Evolutionary conservation across 805 yeast species (phyloP).

Genomic region (Blastobotrys attinorum): DNA sequence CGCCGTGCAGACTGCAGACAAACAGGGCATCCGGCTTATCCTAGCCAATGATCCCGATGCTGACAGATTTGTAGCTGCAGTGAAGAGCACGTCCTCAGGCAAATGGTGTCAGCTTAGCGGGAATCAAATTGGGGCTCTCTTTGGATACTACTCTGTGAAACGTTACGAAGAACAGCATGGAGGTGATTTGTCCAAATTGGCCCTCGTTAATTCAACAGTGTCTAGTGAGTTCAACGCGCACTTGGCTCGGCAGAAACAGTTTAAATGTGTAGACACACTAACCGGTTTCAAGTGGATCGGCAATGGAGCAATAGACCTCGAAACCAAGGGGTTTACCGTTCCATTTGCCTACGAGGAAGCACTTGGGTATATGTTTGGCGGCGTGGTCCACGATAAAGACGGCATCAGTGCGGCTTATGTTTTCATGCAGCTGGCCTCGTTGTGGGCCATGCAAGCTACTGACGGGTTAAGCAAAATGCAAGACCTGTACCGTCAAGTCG

Average conservation of each 20-base stretch:
- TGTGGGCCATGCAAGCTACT: conserved; percentile 37
- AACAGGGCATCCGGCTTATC: conserved; percentile 43
- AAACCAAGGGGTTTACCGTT: conserved; percentile 52
- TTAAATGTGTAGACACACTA: conserved; percentile 68
- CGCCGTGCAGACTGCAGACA: conserved; percentile 58
- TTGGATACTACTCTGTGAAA: conserved; percentile 58
- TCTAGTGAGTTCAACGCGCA: conserved; percentile 73
- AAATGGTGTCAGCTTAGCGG: conserved; percentile 81
- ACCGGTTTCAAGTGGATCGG: conserved; percentile 99
- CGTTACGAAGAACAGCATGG: conserved; percentile 19
- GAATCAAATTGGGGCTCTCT: conserved; percentile 79
- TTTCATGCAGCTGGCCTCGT: conserved; percentile 60
- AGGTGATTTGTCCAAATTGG: conserved; percentile 29
- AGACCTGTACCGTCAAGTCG: conserved; percentile 55
- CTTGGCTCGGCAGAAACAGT: conserved; percentile 57
- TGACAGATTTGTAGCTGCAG: conserved; percentile 81
- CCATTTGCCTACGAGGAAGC: conserved; percentile 96
- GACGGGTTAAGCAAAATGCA: conserved; percentile 46
- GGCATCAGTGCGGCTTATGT: conserved; percentile 76
- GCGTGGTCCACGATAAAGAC: conserved; percentile 81
- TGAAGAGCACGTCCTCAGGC: conserved; percentile 38
- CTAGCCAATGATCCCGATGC: conserved; percentile 97
- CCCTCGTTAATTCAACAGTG: conserved; percentile 80
- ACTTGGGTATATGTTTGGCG: conserved; percentile 79
- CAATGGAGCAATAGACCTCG: conserved; percentile 70